Evolutionary conservation across 768 basidiomycete species (phyloP).

Genomic region (Brasilioporus rufonigricans): DNA sequence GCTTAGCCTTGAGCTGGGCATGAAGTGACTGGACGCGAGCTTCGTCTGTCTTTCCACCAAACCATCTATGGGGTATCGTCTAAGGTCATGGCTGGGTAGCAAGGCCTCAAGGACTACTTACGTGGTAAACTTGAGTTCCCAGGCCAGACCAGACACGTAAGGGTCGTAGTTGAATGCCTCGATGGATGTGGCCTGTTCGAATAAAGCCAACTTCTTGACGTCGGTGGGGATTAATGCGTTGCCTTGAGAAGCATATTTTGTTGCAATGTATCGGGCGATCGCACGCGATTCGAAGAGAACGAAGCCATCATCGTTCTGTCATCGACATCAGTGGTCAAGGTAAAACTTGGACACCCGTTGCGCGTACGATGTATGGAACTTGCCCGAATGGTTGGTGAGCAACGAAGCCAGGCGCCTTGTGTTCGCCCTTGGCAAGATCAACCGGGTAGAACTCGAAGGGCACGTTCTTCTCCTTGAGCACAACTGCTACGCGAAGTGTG

Average conservation of each 20-base stretch:
- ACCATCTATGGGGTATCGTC: constrained; percentile 7
- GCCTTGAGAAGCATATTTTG: constrained; percentile 38
- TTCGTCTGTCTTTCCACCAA: constrained; percentile 33
- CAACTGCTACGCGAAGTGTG: constrained; percentile 49
- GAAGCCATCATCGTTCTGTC: constrained; percentile 39
- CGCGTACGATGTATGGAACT: constrained; percentile 35
- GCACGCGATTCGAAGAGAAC: constrained; percentile 43
- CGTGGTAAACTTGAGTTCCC: constrained; percentile 48
- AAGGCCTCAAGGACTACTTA: constrained; percentile 21
- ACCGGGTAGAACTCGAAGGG: constrained; percentile 47
- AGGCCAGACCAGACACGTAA: constrained; percentile 37
- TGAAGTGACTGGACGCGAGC: constrained; percentile 26
- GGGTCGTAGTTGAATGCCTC: constrained; percentile 54
- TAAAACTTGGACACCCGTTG: too few species aligned
- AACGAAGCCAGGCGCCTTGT: constrained; percentile 46
- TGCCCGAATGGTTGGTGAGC: constrained; percentile 56
- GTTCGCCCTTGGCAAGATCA: constrained; percentile 40
- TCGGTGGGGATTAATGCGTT: constrained; percentile 36
- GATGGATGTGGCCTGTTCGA: constrained; percentile 50
- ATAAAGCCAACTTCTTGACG: constrained; percentile 37
- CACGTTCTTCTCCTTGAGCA: constrained; percentile 53
- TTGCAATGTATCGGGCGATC: constrained; percentile 40
- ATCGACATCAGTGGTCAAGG: neutral
- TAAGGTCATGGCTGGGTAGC: neutral
- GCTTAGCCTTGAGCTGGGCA: constrained; percentile 29